Base-by-base conservation (phyloP, 495 filamentous ascomycete genomes). In the Neurospora sp. region DNA sequence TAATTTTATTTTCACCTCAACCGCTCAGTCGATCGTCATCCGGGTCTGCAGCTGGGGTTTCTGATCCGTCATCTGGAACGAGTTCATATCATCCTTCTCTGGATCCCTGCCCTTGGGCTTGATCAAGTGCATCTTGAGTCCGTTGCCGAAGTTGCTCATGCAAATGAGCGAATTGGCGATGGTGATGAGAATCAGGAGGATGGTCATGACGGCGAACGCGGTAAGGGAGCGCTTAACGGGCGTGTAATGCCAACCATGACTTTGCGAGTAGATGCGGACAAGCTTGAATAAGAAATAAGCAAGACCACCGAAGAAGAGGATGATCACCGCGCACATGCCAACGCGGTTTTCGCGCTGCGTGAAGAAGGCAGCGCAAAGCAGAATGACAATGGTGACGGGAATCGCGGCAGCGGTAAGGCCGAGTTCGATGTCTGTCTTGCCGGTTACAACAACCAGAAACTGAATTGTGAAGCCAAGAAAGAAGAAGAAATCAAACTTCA, bases 401-500 rank as follows among this genome's bases (percentile, higher is more conserved):
- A 99, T 90, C 27, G 94, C 96, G 75, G 90, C 92, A 53, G 95
- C 87, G 6, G 96, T 98, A 72, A 98, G 87, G 61, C 86, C 90
- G 77, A 96, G 93, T 80, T 99, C 96, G 77, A 86, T 82, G 75
- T 91, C 86, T 39, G 84, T 84, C 39, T 86, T 87, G 74, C 87
- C 83, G 42, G 88, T 90, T 45, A 98, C 94, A 71, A 99, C 90
- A 74, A 98, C 96, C 39, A 99, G 85, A 82, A 99, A 98, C 79
- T 99, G 96, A 44, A 99, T 91, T 7, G 94, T 98, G 78, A 99
- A 99, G 16, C 94, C 96, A 70, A 99, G 89, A 88, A 99, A 99
- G 87, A 99, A 97, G 88, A 99, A 99, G 82, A 99, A 98, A 83
- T 99, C 96, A 81, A 99, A 99, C 81, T 99, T 99, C 70, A 99